Base-by-base conservation (phyloP, 768 basidiomycete species). In the Trametes sanguinea region DNA sequence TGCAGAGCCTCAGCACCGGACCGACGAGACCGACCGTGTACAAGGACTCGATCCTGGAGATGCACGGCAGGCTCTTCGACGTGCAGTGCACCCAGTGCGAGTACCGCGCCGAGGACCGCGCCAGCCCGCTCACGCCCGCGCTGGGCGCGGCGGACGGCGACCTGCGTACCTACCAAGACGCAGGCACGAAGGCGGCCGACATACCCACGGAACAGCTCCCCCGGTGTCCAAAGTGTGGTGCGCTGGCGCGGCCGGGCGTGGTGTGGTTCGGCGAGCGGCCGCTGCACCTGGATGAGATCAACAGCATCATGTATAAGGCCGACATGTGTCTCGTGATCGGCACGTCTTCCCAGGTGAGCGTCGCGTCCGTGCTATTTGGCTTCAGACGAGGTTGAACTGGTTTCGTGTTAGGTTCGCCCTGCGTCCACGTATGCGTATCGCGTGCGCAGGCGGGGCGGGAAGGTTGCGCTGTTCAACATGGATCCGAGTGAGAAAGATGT, bases 21-120 rank as follows among this genome's bases (percentile, higher is more conserved):
- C 51, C 17, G 5, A 27, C 52, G 37, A 46, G 5, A 17, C 48
- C 39, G 35, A 43, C 22, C 6, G 55, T 37, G 6, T 53, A 61
- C n/a, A 54, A 60, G 48, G 60, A 43, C 42, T 44, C 57, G 42
- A 61, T 61, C 8, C 29, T 83, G 29, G 84, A 88, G 67, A 87
- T 86, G 83, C 87, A 87, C 64, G 86, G 85, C 1, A 67, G 79
- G 37, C 69, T 86, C 7, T 80, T 83, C 66, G 81, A 85, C 63
- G 75, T 83, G 7, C 45, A 71, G 39, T 88, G 86, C 75, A 59
- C 66, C 6, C 37, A 46, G 29, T 60, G 58, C 51, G 22, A 27
- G 1, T 57, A 60, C 51, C 85, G 85, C 66, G 65, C 67, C 29
- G 74, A 81, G 58, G 63, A 68, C 17, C 76, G 80, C 54, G 74